Conservation (phyloP, 805 yeast genomes). For the Yamadazyma olivae region DNA sequence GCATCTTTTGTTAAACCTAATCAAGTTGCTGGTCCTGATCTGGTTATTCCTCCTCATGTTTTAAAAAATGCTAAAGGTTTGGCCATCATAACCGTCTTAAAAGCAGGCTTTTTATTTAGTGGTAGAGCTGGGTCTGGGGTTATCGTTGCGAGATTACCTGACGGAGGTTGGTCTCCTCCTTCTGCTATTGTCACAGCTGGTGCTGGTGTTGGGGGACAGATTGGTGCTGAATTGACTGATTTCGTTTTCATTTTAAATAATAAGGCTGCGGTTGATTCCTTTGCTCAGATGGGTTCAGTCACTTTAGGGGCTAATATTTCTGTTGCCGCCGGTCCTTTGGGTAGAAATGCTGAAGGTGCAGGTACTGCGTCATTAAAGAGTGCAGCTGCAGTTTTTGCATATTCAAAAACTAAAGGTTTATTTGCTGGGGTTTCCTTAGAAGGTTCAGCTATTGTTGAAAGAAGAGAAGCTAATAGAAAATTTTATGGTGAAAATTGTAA, state of each 20-base stretch:
- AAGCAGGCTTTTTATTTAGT: constrained; percentile 93
- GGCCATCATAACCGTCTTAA: constrained; percentile 88
- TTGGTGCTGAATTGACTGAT: constrained; percentile 95
- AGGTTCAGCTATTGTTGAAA: constrained; percentile 94
- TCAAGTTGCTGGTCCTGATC: constrained; percentile 84
- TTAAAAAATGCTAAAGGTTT: constrained; percentile 89
- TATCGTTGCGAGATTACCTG: constrained; percentile 88
- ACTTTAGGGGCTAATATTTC: constrained; percentile 95
- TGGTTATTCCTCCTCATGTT: constrained; percentile 85
- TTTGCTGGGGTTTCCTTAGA: constrained; percentile 97
- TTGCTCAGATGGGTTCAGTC: constrained; percentile 90
- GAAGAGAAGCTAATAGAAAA: constrained; percentile 95
- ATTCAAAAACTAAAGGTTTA: constrained; percentile 93
- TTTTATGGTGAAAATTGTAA: constrained; percentile 88
- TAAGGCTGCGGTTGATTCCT: constrained; percentile 84
- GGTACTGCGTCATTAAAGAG: constrained; percentile 87
- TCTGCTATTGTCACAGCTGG: constrained; percentile 95
- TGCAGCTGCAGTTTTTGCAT: constrained; percentile 88
- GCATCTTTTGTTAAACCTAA: constrained; percentile 92
- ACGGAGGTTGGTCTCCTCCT: constrained; percentile 97
- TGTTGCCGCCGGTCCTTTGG: constrained; percentile 96
- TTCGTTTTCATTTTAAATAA: constrained; percentile 90
- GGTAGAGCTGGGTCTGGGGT: constrained; percentile 98
- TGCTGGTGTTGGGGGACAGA: constrained; percentile 98
- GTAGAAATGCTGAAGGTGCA: constrained; percentile 96